phyloP scores from a whole-genome alignment of 352 stramenopile genomes.

The Pythium rhizo-oryzae region DNA sequence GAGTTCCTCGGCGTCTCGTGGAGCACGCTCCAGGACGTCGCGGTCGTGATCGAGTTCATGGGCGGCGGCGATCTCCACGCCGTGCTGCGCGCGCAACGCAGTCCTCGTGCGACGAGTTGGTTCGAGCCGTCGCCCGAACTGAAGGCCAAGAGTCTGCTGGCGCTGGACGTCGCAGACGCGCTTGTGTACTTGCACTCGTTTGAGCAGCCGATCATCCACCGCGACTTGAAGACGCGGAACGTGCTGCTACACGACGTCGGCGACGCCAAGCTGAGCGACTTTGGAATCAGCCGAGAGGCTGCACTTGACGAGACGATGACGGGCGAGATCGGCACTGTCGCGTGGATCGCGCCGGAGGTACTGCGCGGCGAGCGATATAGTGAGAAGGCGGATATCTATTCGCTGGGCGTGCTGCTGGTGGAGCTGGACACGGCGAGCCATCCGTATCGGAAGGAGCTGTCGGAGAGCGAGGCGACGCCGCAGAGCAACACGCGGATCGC shows the following conservation, averaged over 20 bases:
- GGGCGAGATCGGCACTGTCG: conserved; percentile 27
- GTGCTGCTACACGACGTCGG: conserved; percentile 26
- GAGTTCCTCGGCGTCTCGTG: conserved; percentile 38
- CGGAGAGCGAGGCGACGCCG: conserved; percentile 13
- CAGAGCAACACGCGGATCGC: conserved; percentile 30
- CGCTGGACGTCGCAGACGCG: conserved; percentile 26
- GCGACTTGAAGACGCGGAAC: conserved; percentile 33
- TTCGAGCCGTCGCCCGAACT: conserved; percentile 2
- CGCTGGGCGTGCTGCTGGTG: conserved; percentile 33
- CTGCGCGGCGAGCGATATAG: conserved; percentile 33
- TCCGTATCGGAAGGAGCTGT: conserved; percentile 32
- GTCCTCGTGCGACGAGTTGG: not conserved
- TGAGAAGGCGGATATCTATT: conserved; percentile 41
- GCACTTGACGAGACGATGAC: conserved; percentile 32
- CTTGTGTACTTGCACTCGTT: conserved; percentile 39
- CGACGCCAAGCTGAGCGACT: conserved; percentile 32
- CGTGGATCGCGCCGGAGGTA: conserved; percentile 36
- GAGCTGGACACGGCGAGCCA: conserved; percentile 14
- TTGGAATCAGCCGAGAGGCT: conserved; percentile 27
- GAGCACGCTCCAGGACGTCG: conserved; percentile 35
- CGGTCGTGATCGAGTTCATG: conserved; percentile 42
- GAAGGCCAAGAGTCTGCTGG: conserved; percentile 20
- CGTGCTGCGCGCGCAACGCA: not conserved
- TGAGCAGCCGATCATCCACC: conserved; percentile 29
- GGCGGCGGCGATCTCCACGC: conserved; percentile 17